Conservation (phyloP, 495 filamentous ascomycete species). For the Letharia columbiana region DNA sequence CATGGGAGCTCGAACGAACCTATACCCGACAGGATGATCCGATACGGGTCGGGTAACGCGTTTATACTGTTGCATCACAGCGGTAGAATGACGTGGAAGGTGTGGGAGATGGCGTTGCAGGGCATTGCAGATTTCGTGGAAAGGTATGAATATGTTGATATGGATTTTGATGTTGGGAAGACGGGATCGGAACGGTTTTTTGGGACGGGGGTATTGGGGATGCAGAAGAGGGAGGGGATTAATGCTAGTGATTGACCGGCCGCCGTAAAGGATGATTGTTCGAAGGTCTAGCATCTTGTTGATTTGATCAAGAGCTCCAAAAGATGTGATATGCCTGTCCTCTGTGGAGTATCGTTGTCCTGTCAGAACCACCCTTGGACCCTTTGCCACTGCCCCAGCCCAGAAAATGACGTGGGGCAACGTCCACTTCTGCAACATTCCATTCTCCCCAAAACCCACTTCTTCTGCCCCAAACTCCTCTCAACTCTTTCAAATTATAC, state of each 20-base stretch:
- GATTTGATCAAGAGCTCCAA: too few relatives aligned
- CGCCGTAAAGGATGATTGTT: not conserved
- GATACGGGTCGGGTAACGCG: not conserved
- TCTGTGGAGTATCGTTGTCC: not conserved
- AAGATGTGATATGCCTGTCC: not conserved
- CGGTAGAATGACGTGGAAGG: not conserved
- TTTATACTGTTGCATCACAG: not conserved
- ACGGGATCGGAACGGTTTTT: not conserved
- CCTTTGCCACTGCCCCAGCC: not conserved
- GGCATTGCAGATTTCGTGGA: conserved; percentile 1
- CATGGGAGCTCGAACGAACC: not conserved
- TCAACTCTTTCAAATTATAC: not conserved
- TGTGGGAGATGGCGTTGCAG: not conserved
- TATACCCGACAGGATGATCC: not conserved
- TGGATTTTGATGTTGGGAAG: conserved; percentile 13
- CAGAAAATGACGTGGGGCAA: not conserved
- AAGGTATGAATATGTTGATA: conserved; percentile 9
- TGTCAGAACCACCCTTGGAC: not conserved
- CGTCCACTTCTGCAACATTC: not conserved
- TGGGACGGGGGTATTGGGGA: conserved; percentile 4
- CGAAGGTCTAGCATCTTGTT: not conserved
- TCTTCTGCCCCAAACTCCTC: not conserved
- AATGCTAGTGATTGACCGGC: not conserved
- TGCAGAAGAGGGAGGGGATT: not conserved
- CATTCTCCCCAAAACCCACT: not conserved